Conservation (phyloP, 139 green algal genomes). For the Tetradesmus obliquus region DNA sequence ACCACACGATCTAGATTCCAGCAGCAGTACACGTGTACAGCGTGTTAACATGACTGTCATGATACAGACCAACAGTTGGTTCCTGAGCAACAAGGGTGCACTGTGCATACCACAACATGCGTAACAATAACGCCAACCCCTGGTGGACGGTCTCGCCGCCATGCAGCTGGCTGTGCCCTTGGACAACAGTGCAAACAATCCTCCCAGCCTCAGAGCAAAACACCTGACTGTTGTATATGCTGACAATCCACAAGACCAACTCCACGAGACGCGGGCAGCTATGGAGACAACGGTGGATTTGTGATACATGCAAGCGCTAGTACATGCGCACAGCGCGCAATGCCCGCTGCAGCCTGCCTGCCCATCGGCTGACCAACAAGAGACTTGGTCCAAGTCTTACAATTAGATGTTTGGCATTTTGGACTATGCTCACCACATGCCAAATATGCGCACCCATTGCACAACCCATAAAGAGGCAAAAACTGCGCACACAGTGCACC, state of each 20-base stretch:
- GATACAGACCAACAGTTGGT: too few species aligned
- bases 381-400: too few species aligned
- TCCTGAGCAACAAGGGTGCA: background rate
- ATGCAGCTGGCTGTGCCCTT: background rate
- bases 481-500: too few species aligned
- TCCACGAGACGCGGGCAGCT: background rate
- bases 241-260: background rate
- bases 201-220: background rate
- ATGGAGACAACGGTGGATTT: background rate
- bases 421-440: too few species aligned
- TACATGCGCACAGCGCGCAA: background rate
- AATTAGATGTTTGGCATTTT: too few species aligned
- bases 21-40: background rate
- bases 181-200: background rate
- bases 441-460: too few species aligned
- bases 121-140: background rate
- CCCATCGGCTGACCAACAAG: too few species aligned
- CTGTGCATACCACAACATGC: background rate
- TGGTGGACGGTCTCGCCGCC: background rate
- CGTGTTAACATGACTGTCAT: background rate
- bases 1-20: too few species aligned
- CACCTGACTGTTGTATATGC: background rate
- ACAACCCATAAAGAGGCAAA: too few species aligned
- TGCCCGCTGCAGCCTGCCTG: background rate
- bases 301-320: background rate